Evolutionary conservation across 768 basidiomycete species (phyloP).

Genomic region (Mycena filopes): DNA sequence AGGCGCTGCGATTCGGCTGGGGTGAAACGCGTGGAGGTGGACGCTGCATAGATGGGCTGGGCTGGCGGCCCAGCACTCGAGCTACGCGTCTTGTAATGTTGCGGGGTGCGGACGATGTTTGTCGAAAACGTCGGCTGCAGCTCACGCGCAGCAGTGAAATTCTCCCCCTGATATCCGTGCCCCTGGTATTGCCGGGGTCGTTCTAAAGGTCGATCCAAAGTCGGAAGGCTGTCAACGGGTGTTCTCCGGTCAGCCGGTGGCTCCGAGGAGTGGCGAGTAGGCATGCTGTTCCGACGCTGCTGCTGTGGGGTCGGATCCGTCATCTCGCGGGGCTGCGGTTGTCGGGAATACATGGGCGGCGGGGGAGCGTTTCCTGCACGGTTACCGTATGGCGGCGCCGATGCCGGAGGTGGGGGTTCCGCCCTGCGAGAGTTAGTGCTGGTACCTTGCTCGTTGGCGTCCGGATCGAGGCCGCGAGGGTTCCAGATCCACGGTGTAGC

Average conservation of each 20-base stretch:
- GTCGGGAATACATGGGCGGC: slow-evolving; percentile 20
- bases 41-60: slow-evolving; percentile 33
- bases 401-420: slow-evolving; percentile 22
- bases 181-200: slow-evolving; percentile 30
- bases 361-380: neutral
- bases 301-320: slow-evolving; percentile 27
- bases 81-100: slow-evolving; percentile 57
- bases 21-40: slow-evolving; percentile 18
- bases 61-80: slow-evolving; percentile 35
- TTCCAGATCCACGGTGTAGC: slow-evolving; percentile 84
- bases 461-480: slow-evolving; percentile 55
- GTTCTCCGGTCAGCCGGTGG: slow-evolving; percentile 34
- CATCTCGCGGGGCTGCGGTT: slow-evolving; percentile 24
- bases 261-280: slow-evolving; percentile 39
- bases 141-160: slow-evolving; percentile 61
- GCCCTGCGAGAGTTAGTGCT: slow-evolving; percentile 24
- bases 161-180: slow-evolving; percentile 43
- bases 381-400: slow-evolving; percentile 15
- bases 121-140: slow-evolving; percentile 76
- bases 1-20: slow-evolving; percentile 35
- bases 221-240: slow-evolving; percentile 22
- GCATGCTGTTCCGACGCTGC: slow-evolving; percentile 15
- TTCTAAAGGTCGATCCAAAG: slow-evolving; percentile 12
- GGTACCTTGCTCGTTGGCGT: slow-evolving; percentile 36
- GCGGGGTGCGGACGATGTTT: slow-evolving; percentile 76